Base-by-base conservation (phyloP, 1,284 basidiomycete species). In the Trichosporon faecale region DNA sequence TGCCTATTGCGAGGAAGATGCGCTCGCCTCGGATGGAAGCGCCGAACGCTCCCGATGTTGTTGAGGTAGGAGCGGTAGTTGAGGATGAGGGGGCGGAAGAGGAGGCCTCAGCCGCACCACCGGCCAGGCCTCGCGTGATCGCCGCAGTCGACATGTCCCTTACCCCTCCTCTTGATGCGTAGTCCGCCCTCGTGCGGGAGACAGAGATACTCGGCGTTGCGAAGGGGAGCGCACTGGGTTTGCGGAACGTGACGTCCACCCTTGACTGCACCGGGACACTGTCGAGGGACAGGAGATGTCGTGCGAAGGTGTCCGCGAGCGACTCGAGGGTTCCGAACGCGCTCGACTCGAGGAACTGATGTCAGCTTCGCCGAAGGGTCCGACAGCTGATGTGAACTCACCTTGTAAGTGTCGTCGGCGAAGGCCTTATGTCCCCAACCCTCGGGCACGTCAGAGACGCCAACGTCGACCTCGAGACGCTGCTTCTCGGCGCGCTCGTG, bases 1-100 rank as follows among this genome's bases (percentile, higher is more conserved):
- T 92, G 0, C 95, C 96, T 2, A 98, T 83, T 0, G 93, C 93
- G 60, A 98, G 86, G 5, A 90, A 90, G 4, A 86, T 90, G 0
- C 82, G 67, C 61, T 27, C 23, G 0, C 23, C n/a, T 31, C 12
- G 12, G 9, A 31, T 8, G 31, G 12, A n/a, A 21, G 49, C 49
- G 23, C 49, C 49, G 21, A 52, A 52, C 11, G 40, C 3, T n/a
- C 40, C 40, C n/a, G n/a, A n/a, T n/a, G n/a, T n/a, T n/a, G n/a
- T n/a, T n/a, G n/a, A n/a, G n/a, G n/a, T n/a, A n/a, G n/a, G n/a
- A n/a, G n/a, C n/a, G 29, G 44, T 35, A 5, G 16, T 49, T 16
- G 27, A 29, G 27, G 12, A 9, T 4, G 29, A 33, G 8, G 33
- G 31, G 5, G n/a, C 64, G 18, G 55, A 14, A 27, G 25, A 52